Base-by-base conservation (phyloP, 2,329 filamentous ascomycete species). In the Colletotrichum echinochloae region DNA sequence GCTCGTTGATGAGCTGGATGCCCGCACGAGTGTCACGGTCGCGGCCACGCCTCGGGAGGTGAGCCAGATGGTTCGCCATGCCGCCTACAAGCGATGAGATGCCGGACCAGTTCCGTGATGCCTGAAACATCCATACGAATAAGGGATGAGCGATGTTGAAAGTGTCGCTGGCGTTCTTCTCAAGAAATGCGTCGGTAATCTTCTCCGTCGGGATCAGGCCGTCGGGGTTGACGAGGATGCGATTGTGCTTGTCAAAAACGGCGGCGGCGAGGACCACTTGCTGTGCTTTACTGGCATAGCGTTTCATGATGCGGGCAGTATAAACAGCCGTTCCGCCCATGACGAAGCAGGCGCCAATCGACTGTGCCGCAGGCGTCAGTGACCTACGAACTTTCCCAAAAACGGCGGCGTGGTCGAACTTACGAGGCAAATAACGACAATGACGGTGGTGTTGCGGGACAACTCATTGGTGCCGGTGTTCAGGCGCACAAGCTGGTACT, bases 61-160 rank as follows among this genome's bases (percentile, higher is more conserved):
- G 74, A 74, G 86, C 81, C n/a, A 97, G 80, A 74, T 96, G 93
- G 48, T 85, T 85, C 64, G 87, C 87, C 91, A 97, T 97, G 51
- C 87, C 88, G 8, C 88, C 88, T 30, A 97, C 84, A 6, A 96
- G 83, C 54, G 89, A 88, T 65, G 85, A 85, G 33, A 97, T 86
- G 49, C 89, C 87, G 9, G 81, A 78, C 94, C 94, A 97, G 78
- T 94, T 92, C 69, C 90, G 87, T 8, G 92, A 93, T 3, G 94
- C 92, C 66, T 92, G 89, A 77, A 93, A 97, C 76, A 96, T 91
- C 94, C 94, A 97, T 60, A 94, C 89, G 79, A 96, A 97, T 1
- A 95, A 89, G 0, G 92, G 89, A 77, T 97, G 94, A 0, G 89
- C 88, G 30, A 90, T 90, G 66, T 90, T 90, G 76, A 97, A 95